These are phyloP conservation scores for Chalciporus sp. DNA, from an alignment of 1,284 basidiomycete species.

Conservation along the genomic window DNA sequence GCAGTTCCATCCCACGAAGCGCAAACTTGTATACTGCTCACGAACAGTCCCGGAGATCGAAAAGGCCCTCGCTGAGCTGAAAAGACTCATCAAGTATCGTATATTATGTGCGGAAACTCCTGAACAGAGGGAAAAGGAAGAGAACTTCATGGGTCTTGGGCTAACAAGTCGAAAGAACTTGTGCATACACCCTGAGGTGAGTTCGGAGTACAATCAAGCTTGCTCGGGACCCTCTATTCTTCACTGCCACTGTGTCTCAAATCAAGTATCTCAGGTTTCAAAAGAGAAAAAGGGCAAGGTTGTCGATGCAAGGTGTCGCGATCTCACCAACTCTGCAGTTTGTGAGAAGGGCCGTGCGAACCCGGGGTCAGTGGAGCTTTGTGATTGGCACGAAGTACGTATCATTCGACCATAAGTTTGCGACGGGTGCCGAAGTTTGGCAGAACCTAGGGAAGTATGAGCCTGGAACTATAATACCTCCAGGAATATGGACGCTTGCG, in stretches of 20 bases:
- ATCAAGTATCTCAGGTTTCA: conserved; percentile 61
- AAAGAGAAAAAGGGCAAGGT: conserved; percentile 98
- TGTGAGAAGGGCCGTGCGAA: conserved; percentile 87
- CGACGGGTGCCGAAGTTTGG: not conserved
- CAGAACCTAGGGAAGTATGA: conserved; percentile 81
- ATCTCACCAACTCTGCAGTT: conserved; percentile 86
- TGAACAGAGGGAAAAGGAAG: conserved; percentile 80
- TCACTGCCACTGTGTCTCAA: not conserved
- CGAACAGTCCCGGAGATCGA: conserved; percentile 99
- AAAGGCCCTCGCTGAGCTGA: conserved; percentile 95
- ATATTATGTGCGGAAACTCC: conserved; percentile 68
- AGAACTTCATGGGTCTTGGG: conserved; percentile 86
- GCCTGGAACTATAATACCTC: conserved; percentile 82
- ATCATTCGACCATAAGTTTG: conserved; percentile 2
- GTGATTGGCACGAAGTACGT: conserved; percentile 93
- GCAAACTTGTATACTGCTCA: conserved; percentile 98
- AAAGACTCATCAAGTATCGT: conserved; percentile 93
- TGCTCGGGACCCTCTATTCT: not conserved
- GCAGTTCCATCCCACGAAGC: conserved; percentile 87
- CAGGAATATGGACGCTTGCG: conserved; percentile 93
- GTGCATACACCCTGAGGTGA: conserved; percentile 93
- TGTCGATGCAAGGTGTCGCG: conserved; percentile 95
- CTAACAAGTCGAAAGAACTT: conserved; percentile 96
- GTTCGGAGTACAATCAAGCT: conserved; percentile 23
- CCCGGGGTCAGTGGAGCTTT: conserved; percentile 92